phyloP scores from a whole-genome alignment of 2,329 filamentous ascomycete species.

The Chrysosporium keratinophilum region DNA sequence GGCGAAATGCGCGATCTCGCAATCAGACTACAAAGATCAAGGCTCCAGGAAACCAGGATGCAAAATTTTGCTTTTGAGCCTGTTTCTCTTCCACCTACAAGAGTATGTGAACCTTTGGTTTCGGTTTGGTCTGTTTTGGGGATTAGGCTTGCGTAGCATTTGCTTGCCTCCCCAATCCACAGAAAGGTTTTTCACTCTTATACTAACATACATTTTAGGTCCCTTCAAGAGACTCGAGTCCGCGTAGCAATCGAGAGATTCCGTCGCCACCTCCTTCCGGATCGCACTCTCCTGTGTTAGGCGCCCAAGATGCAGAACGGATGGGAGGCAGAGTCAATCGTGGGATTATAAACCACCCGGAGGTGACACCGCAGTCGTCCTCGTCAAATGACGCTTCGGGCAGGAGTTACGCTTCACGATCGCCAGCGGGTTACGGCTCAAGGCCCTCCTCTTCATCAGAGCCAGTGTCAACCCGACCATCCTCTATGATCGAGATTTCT shows the following conservation, averaged over 20 bases:
- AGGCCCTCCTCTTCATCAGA: conserved; percentile 33
- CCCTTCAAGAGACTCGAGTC: conserved; percentile 48
- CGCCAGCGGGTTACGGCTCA: conserved; percentile 22
- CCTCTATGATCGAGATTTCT: conserved; percentile 37
- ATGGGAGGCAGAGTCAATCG: conserved; percentile 35
- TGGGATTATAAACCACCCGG: conserved; percentile 21
- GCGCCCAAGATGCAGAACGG: conserved; percentile 60
- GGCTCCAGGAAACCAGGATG: conserved; percentile 71
- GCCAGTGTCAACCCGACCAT: conserved; percentile 33
- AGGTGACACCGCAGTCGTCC: conserved; percentile 47
- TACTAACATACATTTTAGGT: conserved; percentile 23
- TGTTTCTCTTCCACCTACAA: conserved; percentile 62
- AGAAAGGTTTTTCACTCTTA: neutral
- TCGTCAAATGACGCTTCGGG: conserved; percentile 37
- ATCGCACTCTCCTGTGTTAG: conserved; percentile 80
- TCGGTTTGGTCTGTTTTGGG: neutral
- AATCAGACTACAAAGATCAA: conserved; percentile 59
- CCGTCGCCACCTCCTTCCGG: conserved; percentile 57
- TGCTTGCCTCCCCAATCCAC: neutral
- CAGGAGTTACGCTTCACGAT: conserved; percentile 22
- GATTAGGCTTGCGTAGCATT: no score
- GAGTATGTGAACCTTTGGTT: conserved; percentile 27
- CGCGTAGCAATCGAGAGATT: conserved; percentile 46
- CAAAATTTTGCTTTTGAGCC: conserved; percentile 84
- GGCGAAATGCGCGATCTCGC: conserved; percentile 64